Conservation (phyloP, 2,329 filamentous ascomycete genomes). For the Fonsecaea pedrosoi region DNA sequence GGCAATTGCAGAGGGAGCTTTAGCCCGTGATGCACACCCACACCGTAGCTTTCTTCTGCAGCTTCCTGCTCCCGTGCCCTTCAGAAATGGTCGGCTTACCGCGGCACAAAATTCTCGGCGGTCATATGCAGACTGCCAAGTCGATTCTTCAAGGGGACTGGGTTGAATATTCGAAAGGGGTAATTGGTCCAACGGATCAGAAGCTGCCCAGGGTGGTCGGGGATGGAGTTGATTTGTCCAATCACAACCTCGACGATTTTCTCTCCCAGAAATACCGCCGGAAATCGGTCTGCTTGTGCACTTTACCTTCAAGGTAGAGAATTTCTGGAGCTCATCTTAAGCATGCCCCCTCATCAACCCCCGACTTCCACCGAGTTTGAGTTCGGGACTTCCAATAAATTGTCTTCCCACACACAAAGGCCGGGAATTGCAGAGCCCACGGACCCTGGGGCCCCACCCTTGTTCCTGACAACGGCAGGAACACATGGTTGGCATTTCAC, state of each 20-base stretch:
- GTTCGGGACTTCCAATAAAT: neutral
- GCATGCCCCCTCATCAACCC: neutral
- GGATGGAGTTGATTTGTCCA: conserved; percentile 7
- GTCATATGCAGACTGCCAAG: neutral
- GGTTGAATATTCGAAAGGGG: neutral
- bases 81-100: conserved; percentile 8
- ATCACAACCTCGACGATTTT: conserved; percentile 8
- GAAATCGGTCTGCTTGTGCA: neutral
- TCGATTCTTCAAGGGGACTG: neutral
- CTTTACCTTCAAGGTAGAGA: neutral
- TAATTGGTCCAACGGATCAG: neutral
- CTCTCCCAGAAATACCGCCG: neutral
- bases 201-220: neutral
- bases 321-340: conserved; percentile 1
- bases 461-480: neutral
- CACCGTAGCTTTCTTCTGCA: neutral
- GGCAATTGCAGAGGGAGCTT: neutral
- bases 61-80: neutral
- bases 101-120: conserved; percentile 18
- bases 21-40: neutral
- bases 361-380: conserved; percentile 19
- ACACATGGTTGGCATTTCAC: neutral
- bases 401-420: neutral
- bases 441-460: neutral
- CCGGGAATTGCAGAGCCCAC: neutral